A percentile compares a stretch with the other conserved stretches of the same genome.
Evolutionary conservation across 2,329 filamentous ascomycete species (phyloP).

Genomic region (Neobulgaria alba): DNA sequence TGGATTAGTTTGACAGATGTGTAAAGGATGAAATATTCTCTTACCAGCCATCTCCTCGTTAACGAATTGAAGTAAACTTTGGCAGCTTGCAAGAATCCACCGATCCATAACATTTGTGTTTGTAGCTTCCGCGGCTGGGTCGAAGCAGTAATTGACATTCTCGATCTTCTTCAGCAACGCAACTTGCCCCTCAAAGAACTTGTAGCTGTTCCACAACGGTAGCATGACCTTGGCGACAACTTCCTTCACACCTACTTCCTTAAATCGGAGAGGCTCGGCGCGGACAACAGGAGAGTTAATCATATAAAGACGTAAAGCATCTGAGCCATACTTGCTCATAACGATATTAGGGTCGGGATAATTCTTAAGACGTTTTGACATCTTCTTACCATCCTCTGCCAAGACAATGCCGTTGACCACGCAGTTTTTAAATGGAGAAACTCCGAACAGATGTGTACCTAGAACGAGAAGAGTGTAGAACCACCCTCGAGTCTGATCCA

Average conservation of each 20-base stretch:
- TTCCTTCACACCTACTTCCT: constrained; percentile 87
- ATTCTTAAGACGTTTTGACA: constrained; percentile 96
- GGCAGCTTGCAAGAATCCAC: constrained; percentile 89
- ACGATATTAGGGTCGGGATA: constrained; percentile 81
- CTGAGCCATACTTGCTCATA: constrained; percentile 82
- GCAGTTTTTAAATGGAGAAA: constrained; percentile 85
- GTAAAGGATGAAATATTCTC: constrained; percentile 20
- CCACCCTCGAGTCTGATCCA: constrained; percentile 94
- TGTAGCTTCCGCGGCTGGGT: constrained; percentile 63
- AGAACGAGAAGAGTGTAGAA: constrained; percentile 90
- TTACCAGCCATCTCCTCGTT: constrained; percentile 82
- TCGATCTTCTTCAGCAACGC: constrained; percentile 79
- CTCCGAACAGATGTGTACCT: constrained; percentile 78
- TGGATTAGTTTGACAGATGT: constrained; percentile 5
- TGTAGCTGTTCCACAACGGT: constrained; percentile 93
- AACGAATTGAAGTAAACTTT: constrained; percentile 84
- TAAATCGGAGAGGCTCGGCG: constrained; percentile 84
- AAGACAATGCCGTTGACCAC: constrained; percentile 95
- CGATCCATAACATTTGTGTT: constrained; percentile 92
- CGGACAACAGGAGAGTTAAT: constrained; percentile 95
- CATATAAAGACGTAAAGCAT: constrained; percentile 87
- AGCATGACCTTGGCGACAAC: constrained; percentile 87
- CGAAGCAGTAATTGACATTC: constrained; percentile 67
- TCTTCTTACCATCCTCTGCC: constrained; percentile 94
- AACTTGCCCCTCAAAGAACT: constrained; percentile 90